These are phyloP conservation scores for Dictyostelium purpureum DNA, from an alignment of 78 protist species.

Conservation along the genomic window DNA sequence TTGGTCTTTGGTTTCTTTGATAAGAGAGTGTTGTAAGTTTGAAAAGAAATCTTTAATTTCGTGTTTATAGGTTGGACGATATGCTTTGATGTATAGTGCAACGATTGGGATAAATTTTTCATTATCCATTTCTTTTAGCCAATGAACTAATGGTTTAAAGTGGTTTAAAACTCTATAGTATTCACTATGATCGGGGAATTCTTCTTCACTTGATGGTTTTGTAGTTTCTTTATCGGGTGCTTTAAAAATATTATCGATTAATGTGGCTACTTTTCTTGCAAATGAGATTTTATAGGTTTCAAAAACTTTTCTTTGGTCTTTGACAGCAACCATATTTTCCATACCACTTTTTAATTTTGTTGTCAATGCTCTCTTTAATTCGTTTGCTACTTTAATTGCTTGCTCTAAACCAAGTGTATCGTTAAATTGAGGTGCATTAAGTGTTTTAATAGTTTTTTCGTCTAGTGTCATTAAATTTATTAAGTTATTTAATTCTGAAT, in stretches of 20 bases:
- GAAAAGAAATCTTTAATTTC: slow-evolving; percentile 67
- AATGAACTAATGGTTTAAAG: slow-evolving; percentile 54
- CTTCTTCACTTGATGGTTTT: not conserved
- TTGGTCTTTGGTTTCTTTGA: slow-evolving; percentile 60
- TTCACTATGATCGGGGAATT: slow-evolving; percentile 11
- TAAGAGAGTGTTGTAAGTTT: not conserved
- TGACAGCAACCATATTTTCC: slow-evolving; percentile 74
- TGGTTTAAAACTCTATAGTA: not conserved
- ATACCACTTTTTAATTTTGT: slow-evolving; percentile 61
- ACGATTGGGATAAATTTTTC: slow-evolving; percentile 49
- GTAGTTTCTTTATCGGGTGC: not conserved
- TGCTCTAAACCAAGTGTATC: not conserved
- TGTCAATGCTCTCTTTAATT: slow-evolving; percentile 35
- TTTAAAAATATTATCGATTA: slow-evolving; percentile 39
- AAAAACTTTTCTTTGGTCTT: slow-evolving; percentile 52
- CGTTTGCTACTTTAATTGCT: slow-evolving; percentile 37
- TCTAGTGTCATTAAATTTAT: slow-evolving; percentile 33
- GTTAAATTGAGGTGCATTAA: slow-evolving; percentile 29
- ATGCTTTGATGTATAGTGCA: slow-evolving; percentile 46
- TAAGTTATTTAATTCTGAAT: slow-evolving; percentile 4
- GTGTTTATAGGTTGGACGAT: slow-evolving; percentile 30
- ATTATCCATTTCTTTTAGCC: slow-evolving; percentile 65
- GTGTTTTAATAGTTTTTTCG: slow-evolving; percentile 8
- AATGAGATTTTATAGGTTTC: slow-evolving; percentile 34
- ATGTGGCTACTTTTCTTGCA: slow-evolving; percentile 23